These are phyloP conservation scores for Niveomyces coronatus DNA, from an alignment of 2,329 filamentous ascomycete genomes.

Conservation along the genomic window DNA sequence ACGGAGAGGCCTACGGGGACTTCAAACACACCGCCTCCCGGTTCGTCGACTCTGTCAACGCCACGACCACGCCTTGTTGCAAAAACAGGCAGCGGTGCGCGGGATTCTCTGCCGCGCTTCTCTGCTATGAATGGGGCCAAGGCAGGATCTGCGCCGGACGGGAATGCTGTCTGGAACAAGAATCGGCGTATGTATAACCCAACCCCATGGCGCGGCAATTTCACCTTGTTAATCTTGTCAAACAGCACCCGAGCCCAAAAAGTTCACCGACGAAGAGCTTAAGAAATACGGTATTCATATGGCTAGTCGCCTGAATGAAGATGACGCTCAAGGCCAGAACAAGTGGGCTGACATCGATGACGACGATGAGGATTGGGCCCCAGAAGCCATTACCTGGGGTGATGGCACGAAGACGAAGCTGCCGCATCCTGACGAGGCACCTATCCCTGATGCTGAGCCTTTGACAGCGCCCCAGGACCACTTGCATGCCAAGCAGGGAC, in stretches of 20 bases:
- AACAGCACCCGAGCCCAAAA: constrained; percentile 62
- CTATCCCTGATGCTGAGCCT: constrained; percentile 9
- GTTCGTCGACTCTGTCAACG: constrained; percentile 36
- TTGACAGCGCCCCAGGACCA: not conserved
- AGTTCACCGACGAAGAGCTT: constrained; percentile 78
- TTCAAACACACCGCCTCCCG: constrained; percentile 35
- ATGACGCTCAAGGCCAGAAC: constrained; percentile 62
- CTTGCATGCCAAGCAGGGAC: not conserved
- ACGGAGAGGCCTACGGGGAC: constrained; percentile 39
- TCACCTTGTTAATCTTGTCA: constrained; percentile 16
- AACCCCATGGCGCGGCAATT: not conserved
- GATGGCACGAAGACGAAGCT: constrained; percentile 77
- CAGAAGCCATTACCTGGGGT: constrained; percentile 78
- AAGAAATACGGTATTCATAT: constrained; percentile 82
- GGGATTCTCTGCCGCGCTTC: constrained; percentile 38
- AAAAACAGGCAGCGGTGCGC: constrained; percentile 55
- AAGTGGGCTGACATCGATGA: constrained; percentile 90
- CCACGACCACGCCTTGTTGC: constrained; percentile 64
- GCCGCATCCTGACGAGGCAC: constrained; percentile 47
- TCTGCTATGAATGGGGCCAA: constrained; percentile 43
- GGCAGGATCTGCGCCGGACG: constrained; percentile 52
- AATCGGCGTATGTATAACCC: constrained; percentile 56
- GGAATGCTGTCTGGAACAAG: constrained; percentile 77
- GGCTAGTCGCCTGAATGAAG: constrained; percentile 65
- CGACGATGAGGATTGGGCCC: constrained; percentile 79